These are phyloP conservation scores for Basipetospora chlamydospora DNA, from an alignment of 2,329 filamentous ascomycete species.

Conservation along the genomic window DNA sequence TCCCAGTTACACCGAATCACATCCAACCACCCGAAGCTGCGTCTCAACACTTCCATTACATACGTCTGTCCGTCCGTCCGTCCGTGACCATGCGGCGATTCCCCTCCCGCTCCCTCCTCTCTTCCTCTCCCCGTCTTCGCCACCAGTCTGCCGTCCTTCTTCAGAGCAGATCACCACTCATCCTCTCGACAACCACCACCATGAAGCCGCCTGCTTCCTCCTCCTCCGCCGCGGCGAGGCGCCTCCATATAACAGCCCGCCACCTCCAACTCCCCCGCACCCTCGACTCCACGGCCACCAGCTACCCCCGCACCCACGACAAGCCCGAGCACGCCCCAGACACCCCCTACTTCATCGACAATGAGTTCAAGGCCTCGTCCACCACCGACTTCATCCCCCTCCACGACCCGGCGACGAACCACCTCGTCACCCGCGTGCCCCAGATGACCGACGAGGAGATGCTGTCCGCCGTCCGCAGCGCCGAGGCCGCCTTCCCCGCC, in stretches of 20 bases:
- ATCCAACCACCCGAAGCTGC: not conserved
- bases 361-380: conserved; percentile 56
- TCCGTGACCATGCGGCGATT: conserved; percentile 5
- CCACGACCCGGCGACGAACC: conserved; percentile 72
- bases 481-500: conserved; percentile 57
- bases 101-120: conserved; percentile 1
- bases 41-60: not conserved
- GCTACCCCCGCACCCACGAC: conserved; percentile 58
- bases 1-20: not conserved
- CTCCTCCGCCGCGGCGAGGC: conserved; percentile 28
- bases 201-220: conserved; percentile 7
- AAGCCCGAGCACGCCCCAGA: conserved; percentile 52
- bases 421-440: conserved; percentile 69
- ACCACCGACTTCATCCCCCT: conserved; percentile 64
- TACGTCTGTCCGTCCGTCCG: too few relatives aligned
- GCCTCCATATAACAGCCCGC: conserved; percentile 42
- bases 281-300: conserved; percentile 39
- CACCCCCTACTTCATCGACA: conserved; percentile 72
- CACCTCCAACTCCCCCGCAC: conserved; percentile 38
- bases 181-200: not conserved
- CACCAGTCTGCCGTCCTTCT: not conserved
- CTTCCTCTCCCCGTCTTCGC: not conserved
- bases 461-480: conserved; percentile 58
- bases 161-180: conserved; percentile 1
- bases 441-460: conserved; percentile 70